Percentiles rank a stretch among this genome's conserved stretches.
Evolutionary conservation across 176 grass and related monocot species (phyloP).

Genomic region (Aegilops sharonensis): DNA sequence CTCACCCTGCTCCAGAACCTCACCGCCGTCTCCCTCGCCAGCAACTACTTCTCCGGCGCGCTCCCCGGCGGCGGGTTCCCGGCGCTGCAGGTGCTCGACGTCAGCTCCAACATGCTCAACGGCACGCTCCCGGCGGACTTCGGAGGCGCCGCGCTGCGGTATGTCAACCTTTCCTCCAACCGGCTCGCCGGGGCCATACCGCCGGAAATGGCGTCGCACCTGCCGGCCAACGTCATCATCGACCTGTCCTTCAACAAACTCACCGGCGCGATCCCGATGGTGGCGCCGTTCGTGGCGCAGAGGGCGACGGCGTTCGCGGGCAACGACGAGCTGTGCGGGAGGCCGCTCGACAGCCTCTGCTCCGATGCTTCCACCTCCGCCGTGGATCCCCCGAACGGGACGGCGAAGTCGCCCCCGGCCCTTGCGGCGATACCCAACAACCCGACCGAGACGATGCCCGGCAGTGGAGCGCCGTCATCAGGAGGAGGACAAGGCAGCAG

Average conservation of each 20-base stretch:
- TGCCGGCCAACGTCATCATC: constrained; percentile 63
- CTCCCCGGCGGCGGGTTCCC: constrained; percentile 47
- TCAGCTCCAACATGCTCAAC: constrained; percentile 78
- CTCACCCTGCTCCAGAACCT: constrained; percentile 72
- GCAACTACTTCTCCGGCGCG: constrained; percentile 71
- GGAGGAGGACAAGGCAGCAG: constrained; percentile 16
- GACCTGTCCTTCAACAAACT: constrained; percentile 86
- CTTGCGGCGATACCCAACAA: constrained; percentile 78
- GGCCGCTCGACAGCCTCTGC: constrained; percentile 59
- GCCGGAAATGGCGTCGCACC: constrained; percentile 43
- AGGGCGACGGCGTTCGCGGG: constrained; percentile 60
- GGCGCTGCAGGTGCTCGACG: constrained; percentile 63
- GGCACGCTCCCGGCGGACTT: constrained; percentile 54
- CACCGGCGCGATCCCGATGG: constrained; percentile 63
- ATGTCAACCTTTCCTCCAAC: constrained; percentile 81
- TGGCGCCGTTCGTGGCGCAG: constrained; percentile 49
- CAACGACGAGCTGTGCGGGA: constrained; percentile 69
- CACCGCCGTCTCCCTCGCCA: constrained; percentile 61
- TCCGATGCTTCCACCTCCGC: constrained; percentile 46
- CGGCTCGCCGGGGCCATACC: constrained; percentile 63
- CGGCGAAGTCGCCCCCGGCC: constrained; percentile 66
- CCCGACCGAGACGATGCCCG: constrained; percentile 31
- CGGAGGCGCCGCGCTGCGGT: constrained; percentile 48
- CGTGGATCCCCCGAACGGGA: constrained; percentile 42
- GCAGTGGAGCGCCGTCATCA: background rate